Conservation (phyloP, 306 rosid genomes). For the Castanopsis chinensis region DNA sequence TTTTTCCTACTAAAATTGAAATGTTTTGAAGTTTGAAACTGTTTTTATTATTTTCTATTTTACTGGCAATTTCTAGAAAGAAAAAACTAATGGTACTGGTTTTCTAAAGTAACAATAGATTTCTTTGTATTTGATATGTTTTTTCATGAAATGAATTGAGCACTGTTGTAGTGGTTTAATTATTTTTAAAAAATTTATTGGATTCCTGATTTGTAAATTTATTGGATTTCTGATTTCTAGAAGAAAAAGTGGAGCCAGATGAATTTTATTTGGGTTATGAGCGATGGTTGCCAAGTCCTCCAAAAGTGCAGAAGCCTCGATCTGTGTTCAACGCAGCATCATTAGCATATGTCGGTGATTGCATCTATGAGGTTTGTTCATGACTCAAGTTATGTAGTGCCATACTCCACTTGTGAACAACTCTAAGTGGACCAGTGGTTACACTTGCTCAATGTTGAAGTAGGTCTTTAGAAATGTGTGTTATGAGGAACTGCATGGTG, state of each 20-base stretch:
- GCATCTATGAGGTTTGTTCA: slow-evolving; percentile 75
- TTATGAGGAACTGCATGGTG: background rate
- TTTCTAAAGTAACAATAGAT: background rate
- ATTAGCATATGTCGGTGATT: slow-evolving; percentile 79
- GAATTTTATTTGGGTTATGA: slow-evolving; percentile 72
- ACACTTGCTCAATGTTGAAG: background rate
- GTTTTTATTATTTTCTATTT: no score
- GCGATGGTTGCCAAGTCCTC: slow-evolving; percentile 79
- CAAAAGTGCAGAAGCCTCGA: slow-evolving; percentile 81
- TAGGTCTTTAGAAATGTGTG: background rate
- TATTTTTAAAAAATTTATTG: background rate
- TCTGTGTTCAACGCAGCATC: slow-evolving; percentile 74
- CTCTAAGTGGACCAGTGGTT: background rate
- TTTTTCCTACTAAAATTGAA: no score
- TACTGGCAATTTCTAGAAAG: background rate
- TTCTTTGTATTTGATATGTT: background rate
- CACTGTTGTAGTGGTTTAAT: background rate
- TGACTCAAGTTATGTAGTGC: background rate
- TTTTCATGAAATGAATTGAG: background rate
- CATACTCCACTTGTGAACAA: background rate
- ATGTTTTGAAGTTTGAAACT: no score
- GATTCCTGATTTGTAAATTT: background rate
- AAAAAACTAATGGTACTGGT: background rate
- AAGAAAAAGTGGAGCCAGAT: slow-evolving; percentile 19
- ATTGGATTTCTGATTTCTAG: slow-evolving; percentile 17